Conservation (phyloP, 2,329 filamentous ascomycete genomes). For the Clonostachys chloroleuca region DNA sequence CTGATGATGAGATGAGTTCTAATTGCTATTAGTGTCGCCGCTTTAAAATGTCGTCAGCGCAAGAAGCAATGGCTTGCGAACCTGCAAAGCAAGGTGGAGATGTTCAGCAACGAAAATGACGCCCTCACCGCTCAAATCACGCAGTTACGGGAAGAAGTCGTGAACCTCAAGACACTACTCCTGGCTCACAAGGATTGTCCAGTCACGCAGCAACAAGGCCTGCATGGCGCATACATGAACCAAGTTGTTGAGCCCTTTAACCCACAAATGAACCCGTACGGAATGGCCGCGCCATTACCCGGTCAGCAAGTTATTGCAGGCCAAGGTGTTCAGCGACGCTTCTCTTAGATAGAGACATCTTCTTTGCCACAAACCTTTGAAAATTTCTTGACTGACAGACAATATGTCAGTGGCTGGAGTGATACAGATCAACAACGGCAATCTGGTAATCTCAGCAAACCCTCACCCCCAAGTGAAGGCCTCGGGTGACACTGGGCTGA, state of each 20-base stretch:
- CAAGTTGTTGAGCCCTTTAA: slow-evolving; percentile 51
- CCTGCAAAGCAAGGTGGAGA: slow-evolving; percentile 88
- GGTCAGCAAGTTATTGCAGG: slow-evolving; percentile 52
- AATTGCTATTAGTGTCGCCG: slow-evolving; percentile 66
- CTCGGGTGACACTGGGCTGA: too few species aligned
- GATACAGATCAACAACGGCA: too few species aligned
- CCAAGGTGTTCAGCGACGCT: slow-evolving; percentile 50
- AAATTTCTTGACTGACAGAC: too few species aligned
- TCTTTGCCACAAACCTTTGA: background rate
- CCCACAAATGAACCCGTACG: slow-evolving; percentile 54
- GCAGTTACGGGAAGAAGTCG: slow-evolving; percentile 84
- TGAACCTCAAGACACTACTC: slow-evolving; percentile 88
- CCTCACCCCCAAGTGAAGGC: too few species aligned
- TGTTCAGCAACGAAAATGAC: slow-evolving; percentile 91
- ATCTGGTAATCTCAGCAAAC: too few species aligned
- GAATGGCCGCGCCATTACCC: slow-evolving; percentile 47
- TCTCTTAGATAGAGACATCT: slow-evolving; percentile 39
- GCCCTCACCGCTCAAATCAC: slow-evolving; percentile 78
- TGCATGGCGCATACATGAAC: slow-evolving; percentile 54
- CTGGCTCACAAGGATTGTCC: slow-evolving; percentile 96
- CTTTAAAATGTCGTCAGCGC: slow-evolving; percentile 91
- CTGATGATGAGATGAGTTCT: slow-evolving; percentile 3
- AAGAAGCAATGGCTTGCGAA: slow-evolving; percentile 99
- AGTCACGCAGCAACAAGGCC: slow-evolving; percentile 75
- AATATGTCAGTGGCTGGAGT: too few species aligned